Evolutionary conservation across 345 rosid genomes (phyloP), one percentile per base, ranked within the genome.

Genomic region (Lenwebbia sp.): DNA sequence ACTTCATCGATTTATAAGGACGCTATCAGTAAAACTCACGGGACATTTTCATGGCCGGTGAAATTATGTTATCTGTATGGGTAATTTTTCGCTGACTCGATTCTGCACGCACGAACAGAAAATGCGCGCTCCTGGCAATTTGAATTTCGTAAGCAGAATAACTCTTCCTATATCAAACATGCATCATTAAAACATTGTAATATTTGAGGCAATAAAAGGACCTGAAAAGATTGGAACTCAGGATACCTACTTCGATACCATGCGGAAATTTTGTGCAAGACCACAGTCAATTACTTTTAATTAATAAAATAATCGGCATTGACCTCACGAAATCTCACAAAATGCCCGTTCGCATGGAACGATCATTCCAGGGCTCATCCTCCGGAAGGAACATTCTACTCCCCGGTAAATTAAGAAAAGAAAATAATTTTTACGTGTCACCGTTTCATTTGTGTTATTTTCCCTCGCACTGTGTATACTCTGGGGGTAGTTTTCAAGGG

Each of bases 261-360:
- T n/a, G 8, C 13, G 6, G 37, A 6, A 3, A n/a, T 58, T 50
- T 30, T 5, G 0, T 62, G 22, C 0, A 0, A 0, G 75, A 62
- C 2, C 2, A 62, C 5, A 14, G 7, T 7, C 22, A 3, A 28
- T 0, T 7, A 0, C 11, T 62, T 11, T 30, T 3, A n/a, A 5
- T 10, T 60, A 5, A 0, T 2, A 3, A 4, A 60, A 60, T 28
- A 60, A 26, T 15, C 2, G 0, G 0, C 15, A 1, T 57, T 15
- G 0, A 57, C 10, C 8, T 26, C 11, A 26, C 7, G 26, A 57
- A 57, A 57, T 26, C 65, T 3, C 65, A 57, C 30, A 12, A 0
- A 57, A 57, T 57, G 15, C 30, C 5, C 0, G 1, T 57, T 11
- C 62, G 12, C n/a, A 1, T 11, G 62, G 30, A 57, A 26, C 26